Conservation (phyloP, 345 rosid species). For the Citrus australasica region DNA sequence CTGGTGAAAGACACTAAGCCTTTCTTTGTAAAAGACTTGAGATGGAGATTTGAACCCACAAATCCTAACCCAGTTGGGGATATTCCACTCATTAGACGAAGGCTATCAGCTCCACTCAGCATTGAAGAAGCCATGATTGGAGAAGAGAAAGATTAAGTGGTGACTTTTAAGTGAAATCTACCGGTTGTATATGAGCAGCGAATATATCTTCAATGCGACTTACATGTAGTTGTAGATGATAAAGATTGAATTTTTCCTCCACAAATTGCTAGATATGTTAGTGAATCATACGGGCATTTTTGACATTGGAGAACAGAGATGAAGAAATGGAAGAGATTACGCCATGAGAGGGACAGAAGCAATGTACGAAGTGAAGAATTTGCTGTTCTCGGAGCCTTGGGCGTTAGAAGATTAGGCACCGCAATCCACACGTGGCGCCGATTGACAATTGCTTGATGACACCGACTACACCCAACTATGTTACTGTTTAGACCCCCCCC, state of each 20-base stretch:
- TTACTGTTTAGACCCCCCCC: neutral
- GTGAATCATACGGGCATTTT: neutral
- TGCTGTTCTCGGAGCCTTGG: no score
- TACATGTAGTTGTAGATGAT: neutral
- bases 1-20: neutral
- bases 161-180: neutral
- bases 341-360: neutral
- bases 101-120: conserved; percentile 27
- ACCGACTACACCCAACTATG: neutral
- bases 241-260: neutral
- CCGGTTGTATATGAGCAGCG: neutral
- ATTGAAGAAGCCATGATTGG: conserved; percentile 22
- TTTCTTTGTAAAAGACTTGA: conserved; percentile 10
- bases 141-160: conserved; percentile 1
- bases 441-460: neutral
- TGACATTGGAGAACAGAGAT: neutral
- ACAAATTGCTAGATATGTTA: neutral
- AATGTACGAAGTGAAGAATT: neutral
- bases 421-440: neutral
- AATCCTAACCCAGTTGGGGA: conserved; percentile 18
- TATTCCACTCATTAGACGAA: conserved; percentile 11
- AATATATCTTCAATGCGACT: neutral
- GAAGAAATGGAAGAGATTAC: neutral
- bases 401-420: neutral
- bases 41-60: conserved; percentile 8